A percentile compares a stretch with the other conserved stretches of the same genome.
phyloP scores from a whole-genome alignment of 805 yeast genomes.

The Ogataea trehalophila region DNA sequence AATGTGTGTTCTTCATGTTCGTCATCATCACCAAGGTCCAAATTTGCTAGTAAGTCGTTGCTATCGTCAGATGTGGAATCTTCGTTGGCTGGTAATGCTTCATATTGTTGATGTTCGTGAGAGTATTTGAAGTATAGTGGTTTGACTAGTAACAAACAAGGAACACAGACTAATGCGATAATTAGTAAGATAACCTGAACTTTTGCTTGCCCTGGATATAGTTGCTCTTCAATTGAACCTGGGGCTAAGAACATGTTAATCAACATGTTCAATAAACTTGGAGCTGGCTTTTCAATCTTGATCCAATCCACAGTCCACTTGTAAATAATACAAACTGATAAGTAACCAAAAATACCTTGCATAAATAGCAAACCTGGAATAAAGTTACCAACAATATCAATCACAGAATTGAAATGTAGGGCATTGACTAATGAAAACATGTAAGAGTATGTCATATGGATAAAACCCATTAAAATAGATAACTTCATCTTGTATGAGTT shows the following conservation, averaged over 20 bases:
- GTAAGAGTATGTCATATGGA: conserved; percentile 90
- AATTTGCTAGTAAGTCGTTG: conserved; percentile 29
- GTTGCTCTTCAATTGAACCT: conserved; percentile 75
- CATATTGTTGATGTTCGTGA: conserved; percentile 47
- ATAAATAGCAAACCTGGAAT: conserved; percentile 90
- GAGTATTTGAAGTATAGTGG: conserved; percentile 53
- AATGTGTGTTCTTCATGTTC: conserved; percentile 60
- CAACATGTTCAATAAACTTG: conserved; percentile 90
- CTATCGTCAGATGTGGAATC: conserved; percentile 22
- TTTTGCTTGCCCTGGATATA: conserved; percentile 73
- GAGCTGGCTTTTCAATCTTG: conserved; percentile 71
- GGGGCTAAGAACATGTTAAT: conserved; percentile 95
- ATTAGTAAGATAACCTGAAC: conserved; percentile 70
- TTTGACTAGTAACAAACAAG: conserved; percentile 82
- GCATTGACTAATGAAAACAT: conserved; percentile 81
- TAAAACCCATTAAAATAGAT: conserved; percentile 89
- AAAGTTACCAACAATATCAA: conserved; percentile 89
- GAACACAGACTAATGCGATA: conserved; percentile 85
- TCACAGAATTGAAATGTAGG: conserved; percentile 56
- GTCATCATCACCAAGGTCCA: conserved; percentile 44
- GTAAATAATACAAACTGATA: conserved; percentile 79
- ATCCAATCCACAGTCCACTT: conserved; percentile 96
- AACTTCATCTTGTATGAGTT: conserved; percentile 97
- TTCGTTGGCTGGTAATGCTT: conserved; percentile 33
- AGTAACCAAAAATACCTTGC: conserved; percentile 95